Evolutionary conservation across 208 protist species (phyloP), one percentile per base, ranked within the genome.

Genomic region (Plasmodiophora brassicae): DNA sequence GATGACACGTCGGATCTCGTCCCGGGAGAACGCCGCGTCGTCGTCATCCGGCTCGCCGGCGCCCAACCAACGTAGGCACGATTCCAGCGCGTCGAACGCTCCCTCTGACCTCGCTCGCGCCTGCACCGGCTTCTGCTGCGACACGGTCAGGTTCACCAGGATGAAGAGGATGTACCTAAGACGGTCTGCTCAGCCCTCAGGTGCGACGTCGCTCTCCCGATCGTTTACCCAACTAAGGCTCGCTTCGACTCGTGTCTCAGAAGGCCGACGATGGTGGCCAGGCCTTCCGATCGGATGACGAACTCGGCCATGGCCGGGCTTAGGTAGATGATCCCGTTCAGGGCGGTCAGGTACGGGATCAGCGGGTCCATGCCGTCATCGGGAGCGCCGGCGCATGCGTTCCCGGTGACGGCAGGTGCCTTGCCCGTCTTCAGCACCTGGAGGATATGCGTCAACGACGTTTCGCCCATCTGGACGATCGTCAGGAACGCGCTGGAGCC

Each of bases 101-200:
- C 65, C 65, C 32, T 5, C 5, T 44, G 5, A 78, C 20, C 65
- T 5, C 32, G 65, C 65, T 32, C n/a, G 32, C 20, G n/a, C 5
- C 41, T 78, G 65, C 32, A 78, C n/a, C 5, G 20, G n/a, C n/a
- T 78, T 78, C 41, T 78, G 65, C 20, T 32, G 5, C 14, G 65
- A 78, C 5, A 78, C 65, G 5, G 65, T 78, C n/a, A 78, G 5
- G 65, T 78, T 78, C 20, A 78, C 65, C 65, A 78, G 5, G n/a
- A 38, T 78, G 65, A 78, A 78, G 10, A 78, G n/a, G 41, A 32
- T 8, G n/a, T 78, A 78, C 65, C 65, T 78, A 44, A 36, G 20
- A 14, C 25, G 25, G 25, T 14, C 20, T 25, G 50, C 14, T 57
- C 50, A 57, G 50, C 25, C 14, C 32, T 38, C n/a, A 38, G n/a